These are phyloP conservation scores for Andrographis paniculata DNA, from an alignment of 305 asterid genomes.

Conservation along the genomic window DNA sequence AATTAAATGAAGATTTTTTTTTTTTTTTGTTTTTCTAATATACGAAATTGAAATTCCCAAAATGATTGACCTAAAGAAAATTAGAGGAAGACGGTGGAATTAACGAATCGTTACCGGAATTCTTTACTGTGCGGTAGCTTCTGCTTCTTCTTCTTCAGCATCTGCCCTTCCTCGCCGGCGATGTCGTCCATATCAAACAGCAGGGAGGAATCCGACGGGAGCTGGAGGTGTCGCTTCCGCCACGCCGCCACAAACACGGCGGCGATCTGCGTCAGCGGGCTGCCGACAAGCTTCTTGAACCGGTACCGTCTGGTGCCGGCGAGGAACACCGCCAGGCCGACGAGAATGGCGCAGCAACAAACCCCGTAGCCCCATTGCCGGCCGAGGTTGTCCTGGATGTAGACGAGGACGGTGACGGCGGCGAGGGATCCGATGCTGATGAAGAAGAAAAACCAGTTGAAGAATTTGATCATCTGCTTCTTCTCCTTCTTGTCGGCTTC, in stretches of 20 bases:
- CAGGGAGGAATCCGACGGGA: conserved; percentile 53
- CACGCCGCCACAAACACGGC: conserved; percentile 75
- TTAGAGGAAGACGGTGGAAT: neutral
- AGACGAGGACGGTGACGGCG: conserved; percentile 54
- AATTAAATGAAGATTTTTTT: too few relatives aligned
- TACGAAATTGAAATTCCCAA: too few relatives aligned
- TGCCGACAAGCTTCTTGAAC: conserved; percentile 72
- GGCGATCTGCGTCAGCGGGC: conserved; percentile 83
- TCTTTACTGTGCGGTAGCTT: conserved; percentile 74
- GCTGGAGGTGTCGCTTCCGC: conserved; percentile 43
- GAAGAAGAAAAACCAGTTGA: conserved; percentile 78
- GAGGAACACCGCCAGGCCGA: conserved; percentile 42
- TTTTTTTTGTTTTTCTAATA: too few relatives aligned
- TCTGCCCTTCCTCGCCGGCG: neutral
- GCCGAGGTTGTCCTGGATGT: conserved; percentile 73
- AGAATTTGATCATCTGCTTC: conserved; percentile 55
- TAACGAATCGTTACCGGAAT: conserved; percentile 36
- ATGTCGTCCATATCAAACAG: conserved; percentile 35
- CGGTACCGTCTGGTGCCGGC: conserved; percentile 64
- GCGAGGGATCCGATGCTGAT: conserved; percentile 40
- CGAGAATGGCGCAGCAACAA: conserved; percentile 62
- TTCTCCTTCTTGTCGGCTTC: conserved; percentile 46
- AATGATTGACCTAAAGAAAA: too few relatives aligned
- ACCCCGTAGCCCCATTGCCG: conserved; percentile 81
- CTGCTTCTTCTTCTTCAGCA: conserved; percentile 33